These are phyloP conservation scores for Phytophthora nicotianae DNA, from an alignment of 352 stramenopile genomes.

Conservation along the genomic window DNA sequence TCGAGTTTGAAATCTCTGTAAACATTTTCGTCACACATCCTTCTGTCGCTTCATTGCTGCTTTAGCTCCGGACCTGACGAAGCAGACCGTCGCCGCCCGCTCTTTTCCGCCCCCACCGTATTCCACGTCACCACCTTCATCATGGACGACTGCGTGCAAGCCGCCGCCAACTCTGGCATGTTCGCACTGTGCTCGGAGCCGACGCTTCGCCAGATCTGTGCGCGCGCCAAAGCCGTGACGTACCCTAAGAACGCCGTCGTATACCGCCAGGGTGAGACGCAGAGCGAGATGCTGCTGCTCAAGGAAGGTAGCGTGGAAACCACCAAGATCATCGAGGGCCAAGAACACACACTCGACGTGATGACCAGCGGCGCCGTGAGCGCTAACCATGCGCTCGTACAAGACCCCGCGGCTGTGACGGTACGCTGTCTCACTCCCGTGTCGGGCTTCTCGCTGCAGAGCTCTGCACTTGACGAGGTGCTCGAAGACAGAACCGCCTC, in stretches of 20 bases:
- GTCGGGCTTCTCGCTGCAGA: conserved; percentile 75
- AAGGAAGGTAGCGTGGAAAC: conserved; percentile 66
- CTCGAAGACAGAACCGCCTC: conserved; percentile 77
- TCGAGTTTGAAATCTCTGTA: conserved; percentile 13
- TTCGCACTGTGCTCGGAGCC: conserved; percentile 85
- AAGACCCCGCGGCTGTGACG: conserved; percentile 79
- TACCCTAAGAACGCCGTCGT: conserved; percentile 80
- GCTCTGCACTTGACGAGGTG: conserved; percentile 69
- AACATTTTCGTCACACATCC: conserved; percentile 20
- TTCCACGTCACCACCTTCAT: background rate
- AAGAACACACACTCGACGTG: conserved; percentile 76
- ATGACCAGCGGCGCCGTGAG: conserved; percentile 64
- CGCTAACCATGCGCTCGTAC: conserved; percentile 80
- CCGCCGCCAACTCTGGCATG: conserved; percentile 70
- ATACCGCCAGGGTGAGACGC: conserved; percentile 80
- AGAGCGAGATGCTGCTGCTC: conserved; percentile 85
- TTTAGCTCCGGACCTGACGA: conserved; percentile 30
- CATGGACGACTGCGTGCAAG: conserved; percentile 75
- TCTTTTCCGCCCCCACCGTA: background rate
- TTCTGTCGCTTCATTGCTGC: conserved; percentile 29
- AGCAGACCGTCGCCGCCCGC: conserved; percentile 21
- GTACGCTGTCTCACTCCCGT: conserved; percentile 84
- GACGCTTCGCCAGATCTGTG: conserved; percentile 83
- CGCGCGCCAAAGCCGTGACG: conserved; percentile 56
- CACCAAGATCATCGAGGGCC: conserved; percentile 83